Percentiles rank a stretch among this genome's conserved stretches.
Conservation (phyloP, 2,329 filamentous ascomycete genomes). For the Botrytis porri region DNA sequence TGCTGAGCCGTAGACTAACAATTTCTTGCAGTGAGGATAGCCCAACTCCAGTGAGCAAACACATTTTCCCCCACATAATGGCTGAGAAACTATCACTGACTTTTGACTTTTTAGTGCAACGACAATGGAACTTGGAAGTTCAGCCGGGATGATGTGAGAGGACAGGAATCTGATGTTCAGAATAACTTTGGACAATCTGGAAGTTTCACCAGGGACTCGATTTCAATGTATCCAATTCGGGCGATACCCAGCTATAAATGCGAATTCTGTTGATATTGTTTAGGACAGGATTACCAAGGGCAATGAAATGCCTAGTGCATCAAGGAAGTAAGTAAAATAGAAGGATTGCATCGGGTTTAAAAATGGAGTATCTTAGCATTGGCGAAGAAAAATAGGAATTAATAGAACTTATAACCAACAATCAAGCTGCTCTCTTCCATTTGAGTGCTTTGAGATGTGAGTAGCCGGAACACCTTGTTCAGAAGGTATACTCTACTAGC, state of each 20-base stretch:
- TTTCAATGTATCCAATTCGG: slow-evolving; percentile 27
- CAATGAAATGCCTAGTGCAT: not conserved
- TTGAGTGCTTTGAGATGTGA: not conserved
- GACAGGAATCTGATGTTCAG: slow-evolving; percentile 26
- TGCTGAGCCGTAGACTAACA: not conserved
- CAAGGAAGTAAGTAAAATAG: not conserved
- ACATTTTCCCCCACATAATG: not conserved
- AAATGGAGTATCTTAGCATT: not conserved
- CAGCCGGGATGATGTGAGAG: slow-evolving; percentile 26
- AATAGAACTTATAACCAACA: not conserved
- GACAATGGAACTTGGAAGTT: slow-evolving; percentile 29
- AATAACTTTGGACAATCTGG: slow-evolving; percentile 30
- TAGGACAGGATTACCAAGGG: not conserved
- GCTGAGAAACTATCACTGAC: not conserved
- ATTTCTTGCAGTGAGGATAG: not conserved
- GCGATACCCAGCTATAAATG: slow-evolving; percentile 24
- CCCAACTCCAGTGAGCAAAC: slow-evolving; percentile 3
- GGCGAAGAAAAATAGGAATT: not conserved
- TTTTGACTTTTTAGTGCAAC: slow-evolving; percentile 17
- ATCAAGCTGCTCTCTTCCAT: not conserved
- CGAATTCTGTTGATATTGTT: slow-evolving; percentile 27
- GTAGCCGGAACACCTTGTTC: not conserved
- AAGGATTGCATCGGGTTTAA: not conserved
- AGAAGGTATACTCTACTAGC: not conserved
- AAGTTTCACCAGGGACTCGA: slow-evolving; percentile 10